phyloP scores from a whole-genome alignment of 768 basidiomycete species.

The Boletus coccyginus region DNA sequence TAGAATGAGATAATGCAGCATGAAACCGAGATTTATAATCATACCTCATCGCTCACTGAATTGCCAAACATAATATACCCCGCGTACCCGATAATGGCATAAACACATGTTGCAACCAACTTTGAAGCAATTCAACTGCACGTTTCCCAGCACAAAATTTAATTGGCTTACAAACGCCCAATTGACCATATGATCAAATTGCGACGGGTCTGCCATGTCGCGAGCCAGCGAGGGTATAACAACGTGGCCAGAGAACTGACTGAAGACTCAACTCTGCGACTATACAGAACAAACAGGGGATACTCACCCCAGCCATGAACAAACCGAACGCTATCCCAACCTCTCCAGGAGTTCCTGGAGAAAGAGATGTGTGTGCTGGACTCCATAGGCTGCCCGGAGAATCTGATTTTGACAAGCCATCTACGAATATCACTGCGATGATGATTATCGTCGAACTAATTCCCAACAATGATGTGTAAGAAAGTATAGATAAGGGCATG shows the following conservation, averaged over 20 bases:
- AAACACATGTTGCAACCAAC: constrained; percentile 61
- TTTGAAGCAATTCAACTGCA: constrained; percentile 22
- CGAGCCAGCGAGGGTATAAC: constrained; percentile 86
- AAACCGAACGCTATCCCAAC: constrained; percentile 84
- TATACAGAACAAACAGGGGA: background rate
- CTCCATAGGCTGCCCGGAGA: constrained; percentile 80
- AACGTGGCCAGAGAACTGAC: constrained; percentile 85
- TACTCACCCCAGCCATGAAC: constrained; percentile 84
- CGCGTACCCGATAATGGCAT: constrained; percentile 66
- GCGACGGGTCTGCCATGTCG: constrained; percentile 83
- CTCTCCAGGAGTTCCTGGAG: constrained; percentile 49
- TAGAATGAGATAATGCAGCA: background rate
- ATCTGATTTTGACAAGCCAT: constrained; percentile 71
- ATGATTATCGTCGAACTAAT: constrained; percentile 77
- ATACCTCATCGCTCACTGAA: constrained; percentile 75
- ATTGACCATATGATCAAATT: constrained; percentile 81
- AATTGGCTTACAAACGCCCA: constrained; percentile 72
- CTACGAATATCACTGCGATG: constrained; percentile 73
- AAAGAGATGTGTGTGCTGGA: constrained; percentile 66
- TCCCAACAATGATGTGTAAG: constrained; percentile 85
- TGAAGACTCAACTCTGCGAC: background rate
- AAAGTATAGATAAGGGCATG: constrained; percentile 81
- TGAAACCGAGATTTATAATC: constrained; percentile 9
- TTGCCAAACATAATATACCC: constrained; percentile 94
- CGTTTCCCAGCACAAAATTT: background rate